Conservation (phyloP, 805 yeast genomes). For the Sugiyamaella lignohabitans region DNA sequence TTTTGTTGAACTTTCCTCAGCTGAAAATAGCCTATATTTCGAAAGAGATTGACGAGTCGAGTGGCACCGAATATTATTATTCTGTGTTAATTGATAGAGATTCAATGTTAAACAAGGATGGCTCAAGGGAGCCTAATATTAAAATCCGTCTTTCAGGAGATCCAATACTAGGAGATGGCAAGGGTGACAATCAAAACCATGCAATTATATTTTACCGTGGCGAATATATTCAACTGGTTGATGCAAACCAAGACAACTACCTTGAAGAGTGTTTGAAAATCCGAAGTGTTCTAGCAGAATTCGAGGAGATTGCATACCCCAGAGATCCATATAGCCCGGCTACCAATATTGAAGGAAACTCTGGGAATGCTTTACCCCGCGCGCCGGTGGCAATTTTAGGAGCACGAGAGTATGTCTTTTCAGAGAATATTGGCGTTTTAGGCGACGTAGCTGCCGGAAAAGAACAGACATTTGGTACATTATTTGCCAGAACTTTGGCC, state of each 20-base stretch:
- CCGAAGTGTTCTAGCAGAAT: constrained; percentile 67
- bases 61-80: constrained; percentile 31
- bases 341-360: not conserved
- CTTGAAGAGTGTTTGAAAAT: constrained; percentile 76
- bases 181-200: constrained; percentile 77
- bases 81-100: constrained; percentile 68
- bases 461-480: constrained; percentile 94
- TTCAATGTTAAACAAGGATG: constrained; percentile 49
- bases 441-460: constrained; percentile 98
- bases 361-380: constrained; percentile 8
- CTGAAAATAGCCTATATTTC: constrained; percentile 41
- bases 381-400: constrained; percentile 86
- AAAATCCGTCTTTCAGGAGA: constrained; percentile 65
- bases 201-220: constrained; percentile 71
- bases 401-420: constrained; percentile 90
- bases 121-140: constrained; percentile 54
- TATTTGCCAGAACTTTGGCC: constrained; percentile 88
- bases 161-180: constrained; percentile 81
- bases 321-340: constrained; percentile 16
- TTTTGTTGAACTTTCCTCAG: constrained; percentile 79
- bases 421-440: constrained; percentile 84
- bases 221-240: constrained; percentile 72
- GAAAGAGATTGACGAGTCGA: constrained; percentile 9
- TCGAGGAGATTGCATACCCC: constrained; percentile 45
- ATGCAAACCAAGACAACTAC: constrained; percentile 80